phyloP scores from a whole-genome alignment of 345 rosid genomes.

The Noccaea bulbosa region DNA sequence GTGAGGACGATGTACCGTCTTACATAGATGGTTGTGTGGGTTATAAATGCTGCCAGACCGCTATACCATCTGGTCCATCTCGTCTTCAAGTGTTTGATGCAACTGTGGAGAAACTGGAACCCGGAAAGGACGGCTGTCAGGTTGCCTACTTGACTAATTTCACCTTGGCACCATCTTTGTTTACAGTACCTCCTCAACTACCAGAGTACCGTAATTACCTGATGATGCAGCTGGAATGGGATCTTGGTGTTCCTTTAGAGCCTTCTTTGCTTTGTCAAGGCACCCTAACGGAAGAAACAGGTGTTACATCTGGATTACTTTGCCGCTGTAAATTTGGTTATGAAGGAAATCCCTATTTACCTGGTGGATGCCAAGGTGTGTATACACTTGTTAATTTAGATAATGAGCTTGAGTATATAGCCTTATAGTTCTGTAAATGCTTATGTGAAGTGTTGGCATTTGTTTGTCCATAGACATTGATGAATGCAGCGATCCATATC shows the following conservation, averaged over 20 bases:
- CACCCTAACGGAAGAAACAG: too few relatives aligned
- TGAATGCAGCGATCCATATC: conserved; percentile 1
- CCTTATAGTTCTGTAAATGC: too few relatives aligned
- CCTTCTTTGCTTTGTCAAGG: too few relatives aligned
- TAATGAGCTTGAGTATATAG: too few relatives aligned
- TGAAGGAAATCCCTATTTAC: conserved; percentile 46
- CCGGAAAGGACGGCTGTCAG: conserved; percentile 9
- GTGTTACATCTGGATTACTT: background rate
- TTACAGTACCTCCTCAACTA: conserved; percentile 19
- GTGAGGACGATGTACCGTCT: conserved; percentile 7
- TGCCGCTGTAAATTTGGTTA: conserved; percentile 45
- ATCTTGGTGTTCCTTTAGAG: background rate
- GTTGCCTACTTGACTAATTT: conserved; percentile 15
- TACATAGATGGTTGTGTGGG: conserved; percentile 37
- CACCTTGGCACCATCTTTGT: too few relatives aligned
- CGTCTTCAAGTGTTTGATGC: conserved; percentile 12
- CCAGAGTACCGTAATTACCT: background rate
- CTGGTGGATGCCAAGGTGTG: conserved; percentile 43
- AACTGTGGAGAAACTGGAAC: conserved; percentile 1
- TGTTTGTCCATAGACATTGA: conserved; percentile 28
- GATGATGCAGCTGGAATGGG: conserved; percentile 44
- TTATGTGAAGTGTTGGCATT: background rate
- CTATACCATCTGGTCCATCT: conserved; percentile 33
- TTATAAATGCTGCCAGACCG: conserved; percentile 51
- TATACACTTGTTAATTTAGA: background rate